Evolutionary conservation across 495 filamentous ascomycete species (phyloP), one percentile per base, ranked within the genome.

Genomic region (Trichoderma parareesei): DNA sequence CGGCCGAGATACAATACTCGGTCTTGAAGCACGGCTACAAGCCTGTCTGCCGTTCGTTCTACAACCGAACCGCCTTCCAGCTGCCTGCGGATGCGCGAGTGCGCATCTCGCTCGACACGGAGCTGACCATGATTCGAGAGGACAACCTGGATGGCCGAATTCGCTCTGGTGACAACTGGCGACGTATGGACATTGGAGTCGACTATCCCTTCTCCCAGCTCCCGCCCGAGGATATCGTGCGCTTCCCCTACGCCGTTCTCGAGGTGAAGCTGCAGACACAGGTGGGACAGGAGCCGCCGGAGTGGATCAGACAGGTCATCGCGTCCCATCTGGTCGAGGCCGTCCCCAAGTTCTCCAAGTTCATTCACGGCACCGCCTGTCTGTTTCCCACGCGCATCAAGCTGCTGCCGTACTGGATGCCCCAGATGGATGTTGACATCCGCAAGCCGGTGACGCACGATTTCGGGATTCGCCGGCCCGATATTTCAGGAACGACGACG

Each of bases 231-330:
- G 94, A 99, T 66, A 80, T 94, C 62, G 89, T 92, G 65, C 85
- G 91, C 38, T 99, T 99, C 75, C 94, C 94, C 0, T 99, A 99
- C 69, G 94, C 94, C 37, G 86, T 98, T 35, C 82, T 99, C 42
- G 94, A 99, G 73, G 94, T 99, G 62, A 99, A 99, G 80, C 82
- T 99, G 37, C 95, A 98, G 76, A 99, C 95, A 2, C 92, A 96
- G 75, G 87, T 88, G 41, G 94, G 95, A n/a, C 93, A 97, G 74
- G 92, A 97, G 70, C 94, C 95, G 33, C 94, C 94, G 0, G 87
- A 93, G 70, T 99, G 94, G 94, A 93, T 97, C 65, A 87, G 90
- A 11, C 91, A 97, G 68, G 81, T 99, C 49, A 94, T 90, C 33
- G 83, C 91, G 16, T 94, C 90, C 69, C 94, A 99, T 74, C 83